phyloP scores from a whole-genome alignment of 345 rosid species.

The Brassica nigra region DNA sequence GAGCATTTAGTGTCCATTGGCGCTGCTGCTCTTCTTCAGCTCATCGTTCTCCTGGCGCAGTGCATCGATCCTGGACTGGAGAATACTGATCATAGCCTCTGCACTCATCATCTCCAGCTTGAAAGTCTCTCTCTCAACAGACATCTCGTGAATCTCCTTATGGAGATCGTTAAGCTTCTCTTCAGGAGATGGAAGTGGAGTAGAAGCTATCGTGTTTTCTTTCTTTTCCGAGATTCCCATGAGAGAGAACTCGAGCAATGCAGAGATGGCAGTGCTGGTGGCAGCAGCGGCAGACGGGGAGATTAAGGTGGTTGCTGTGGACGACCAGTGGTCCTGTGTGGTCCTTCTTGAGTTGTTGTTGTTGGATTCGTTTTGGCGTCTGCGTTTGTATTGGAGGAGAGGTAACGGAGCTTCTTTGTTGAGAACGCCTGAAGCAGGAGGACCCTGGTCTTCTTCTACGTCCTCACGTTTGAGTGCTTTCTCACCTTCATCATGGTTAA shows the following conservation, averaged over 20 bases:
- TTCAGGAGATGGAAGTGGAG: conserved; percentile 10
- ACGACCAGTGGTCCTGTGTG: conserved; percentile 64
- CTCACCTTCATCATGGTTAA: conserved; percentile 15
- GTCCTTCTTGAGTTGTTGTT: conserved; percentile 64
- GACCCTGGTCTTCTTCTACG: conserved; percentile 44
- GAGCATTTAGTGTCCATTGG: background rate
- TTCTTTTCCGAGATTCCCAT: conserved; percentile 40
- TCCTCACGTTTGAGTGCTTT: conserved; percentile 32
- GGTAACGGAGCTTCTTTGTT: conserved; percentile 66
- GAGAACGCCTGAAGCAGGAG: conserved; percentile 51
- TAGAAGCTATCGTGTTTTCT: conserved; percentile 36
- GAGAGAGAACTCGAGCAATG: conserved; percentile 76
- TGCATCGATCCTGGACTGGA: conserved; percentile 62
- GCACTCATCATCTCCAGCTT: conserved; percentile 86
- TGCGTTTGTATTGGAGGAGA: conserved; percentile 73
- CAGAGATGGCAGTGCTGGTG: conserved; percentile 69
- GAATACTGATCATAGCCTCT: conserved; percentile 76
- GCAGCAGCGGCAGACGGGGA: conserved; percentile 49
- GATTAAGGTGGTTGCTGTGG: conserved; percentile 54
- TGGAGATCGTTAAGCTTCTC: conserved; percentile 54
- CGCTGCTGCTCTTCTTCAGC: conserved; percentile 48
- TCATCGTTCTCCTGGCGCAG: conserved; percentile 75
- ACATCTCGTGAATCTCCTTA: conserved; percentile 67
- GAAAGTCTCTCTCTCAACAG: conserved; percentile 69
- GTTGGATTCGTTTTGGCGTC: conserved; percentile 61